Percentiles rank a stretch among this genome's conserved stretches.
phyloP scores from a whole-genome alignment of 225 moss, liverwort and hornwort species.

The Antitrichia curtipendula region DNA sequence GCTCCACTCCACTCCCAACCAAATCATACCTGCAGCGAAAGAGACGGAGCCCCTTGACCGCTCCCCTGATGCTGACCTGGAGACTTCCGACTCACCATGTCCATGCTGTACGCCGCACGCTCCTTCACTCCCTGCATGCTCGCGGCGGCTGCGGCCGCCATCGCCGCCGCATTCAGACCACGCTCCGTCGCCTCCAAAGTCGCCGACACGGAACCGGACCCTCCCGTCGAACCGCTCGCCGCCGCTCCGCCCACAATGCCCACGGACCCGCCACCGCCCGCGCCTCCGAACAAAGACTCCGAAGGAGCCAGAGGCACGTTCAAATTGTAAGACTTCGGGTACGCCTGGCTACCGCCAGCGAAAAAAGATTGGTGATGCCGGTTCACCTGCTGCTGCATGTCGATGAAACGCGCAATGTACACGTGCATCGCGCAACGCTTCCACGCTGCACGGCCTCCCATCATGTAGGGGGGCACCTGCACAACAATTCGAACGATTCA shows the following conservation, averaged over 20 bases:
- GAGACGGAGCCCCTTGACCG: conserved; percentile 4
- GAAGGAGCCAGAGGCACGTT: conserved; percentile 50
- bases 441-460: conserved; percentile 30
- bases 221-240: background rate
- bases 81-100: conserved; percentile 42
- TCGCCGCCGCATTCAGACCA: conserved; percentile 30
- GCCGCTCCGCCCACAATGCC: conserved; percentile 4
- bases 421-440: conserved; percentile 86
- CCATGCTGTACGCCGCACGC: conserved; percentile 23
- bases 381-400: conserved; percentile 61
- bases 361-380: conserved; percentile 46
- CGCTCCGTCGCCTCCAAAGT: conserved; percentile 23
- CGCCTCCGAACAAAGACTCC: conserved; percentile 39
- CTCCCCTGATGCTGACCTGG: conserved; percentile 37
- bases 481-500: background rate
- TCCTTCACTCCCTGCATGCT: conserved; percentile 53
- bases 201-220: background rate
- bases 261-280: background rate
- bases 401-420: conserved; percentile 83
- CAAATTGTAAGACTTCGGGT: conserved; percentile 65
- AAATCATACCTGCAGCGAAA: conserved; percentile 48
- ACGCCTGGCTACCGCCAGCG: conserved; percentile 10
- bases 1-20: background rate
- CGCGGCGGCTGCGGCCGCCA: conserved; percentile 28
- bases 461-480: conserved; percentile 18